These are phyloP conservation scores for Coemansia sp. DNA, from an alignment of 192 early-diverging fungal species.

Conservation along the genomic window DNA sequence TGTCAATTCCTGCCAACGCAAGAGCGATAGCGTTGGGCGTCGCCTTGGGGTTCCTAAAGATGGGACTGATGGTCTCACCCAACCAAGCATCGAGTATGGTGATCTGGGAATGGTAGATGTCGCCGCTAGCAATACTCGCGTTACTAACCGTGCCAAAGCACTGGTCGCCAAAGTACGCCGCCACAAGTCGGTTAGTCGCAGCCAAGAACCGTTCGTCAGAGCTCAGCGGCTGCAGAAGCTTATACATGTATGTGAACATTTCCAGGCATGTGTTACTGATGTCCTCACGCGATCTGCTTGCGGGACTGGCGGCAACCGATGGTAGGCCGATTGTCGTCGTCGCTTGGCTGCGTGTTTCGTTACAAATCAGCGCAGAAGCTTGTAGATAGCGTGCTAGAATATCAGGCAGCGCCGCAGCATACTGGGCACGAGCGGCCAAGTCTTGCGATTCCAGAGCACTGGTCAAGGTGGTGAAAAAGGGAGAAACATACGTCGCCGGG, in stretches of 20 bases:
- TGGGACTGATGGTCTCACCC: conserved; percentile 10
- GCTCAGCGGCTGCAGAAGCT: conserved; percentile 12
- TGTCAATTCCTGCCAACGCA: conserved; percentile 26
- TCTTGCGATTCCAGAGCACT: conserved; percentile 13
- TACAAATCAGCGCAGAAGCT: conserved; percentile 35
- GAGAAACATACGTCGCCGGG: conserved; percentile 19
- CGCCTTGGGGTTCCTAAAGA: conserved; percentile 13
- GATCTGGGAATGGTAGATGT: conserved; percentile 24
- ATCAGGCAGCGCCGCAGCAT: conserved; percentile 29
- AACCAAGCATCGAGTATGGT: conserved; percentile 37
- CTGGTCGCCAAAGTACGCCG: conserved; percentile 33
- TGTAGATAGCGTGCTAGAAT: conserved; percentile 38
- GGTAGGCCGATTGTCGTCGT: conserved; percentile 31
- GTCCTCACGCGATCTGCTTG: conserved; percentile 16
- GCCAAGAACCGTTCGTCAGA: conserved; percentile 19
- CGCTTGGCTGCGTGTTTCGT: conserved; percentile 35
- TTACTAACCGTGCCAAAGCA: conserved; percentile 38
- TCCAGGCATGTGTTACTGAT: conserved; percentile 29
- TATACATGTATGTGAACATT: conserved; percentile 37
- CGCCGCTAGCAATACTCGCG: conserved; percentile 11
- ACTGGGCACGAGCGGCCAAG: conserved; percentile 13
- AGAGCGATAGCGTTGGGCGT: conserved; percentile 5
- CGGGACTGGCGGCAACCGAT: conserved; percentile 38
- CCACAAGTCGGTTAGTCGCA: conserved; percentile 27
- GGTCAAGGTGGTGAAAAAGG: conserved; percentile 21